These are phyloP conservation scores for Lasiosphaeria miniovina DNA, from an alignment of 495 filamentous ascomycete species.

Conservation along the genomic window DNA sequence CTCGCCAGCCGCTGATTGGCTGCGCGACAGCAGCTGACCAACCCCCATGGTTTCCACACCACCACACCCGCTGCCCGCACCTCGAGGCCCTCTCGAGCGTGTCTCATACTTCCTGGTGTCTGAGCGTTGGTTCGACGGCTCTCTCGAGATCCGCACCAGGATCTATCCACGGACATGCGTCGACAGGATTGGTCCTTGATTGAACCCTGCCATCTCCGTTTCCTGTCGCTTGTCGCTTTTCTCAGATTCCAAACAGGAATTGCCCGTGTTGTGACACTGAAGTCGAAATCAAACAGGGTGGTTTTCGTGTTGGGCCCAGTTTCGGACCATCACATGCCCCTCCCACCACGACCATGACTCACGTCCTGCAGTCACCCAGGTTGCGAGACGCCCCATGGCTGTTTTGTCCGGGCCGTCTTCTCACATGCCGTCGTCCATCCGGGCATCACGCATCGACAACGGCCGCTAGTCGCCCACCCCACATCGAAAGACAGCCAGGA, in stretches of 20 bases:
- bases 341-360: neutral
- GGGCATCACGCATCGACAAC: too few species aligned
- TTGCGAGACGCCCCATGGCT: neutral
- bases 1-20: constrained; percentile 27
- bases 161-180: neutral
- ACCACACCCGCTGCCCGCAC: neutral
- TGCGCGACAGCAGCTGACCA: constrained; percentile 28
- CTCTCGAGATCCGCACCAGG: neutral
- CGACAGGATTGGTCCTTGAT: too few species aligned
- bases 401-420: neutral
- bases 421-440: too few species aligned
- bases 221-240: neutral
- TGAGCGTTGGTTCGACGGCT: neutral
- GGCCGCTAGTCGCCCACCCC: too few species aligned
- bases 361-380: neutral
- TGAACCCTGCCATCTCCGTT: too few species aligned
- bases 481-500: neutral
- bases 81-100: constrained; percentile 1
- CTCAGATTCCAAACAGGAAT: neutral
- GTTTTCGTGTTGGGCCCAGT: neutral
- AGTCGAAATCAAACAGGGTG: neutral
- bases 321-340: neutral
- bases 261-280: neutral
- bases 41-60: constrained; percentile 21
- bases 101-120: neutral